These are phyloP conservation scores for Kodamaea derodonti DNA, from an alignment of 1,139 yeast species.

Conservation along the genomic window DNA sequence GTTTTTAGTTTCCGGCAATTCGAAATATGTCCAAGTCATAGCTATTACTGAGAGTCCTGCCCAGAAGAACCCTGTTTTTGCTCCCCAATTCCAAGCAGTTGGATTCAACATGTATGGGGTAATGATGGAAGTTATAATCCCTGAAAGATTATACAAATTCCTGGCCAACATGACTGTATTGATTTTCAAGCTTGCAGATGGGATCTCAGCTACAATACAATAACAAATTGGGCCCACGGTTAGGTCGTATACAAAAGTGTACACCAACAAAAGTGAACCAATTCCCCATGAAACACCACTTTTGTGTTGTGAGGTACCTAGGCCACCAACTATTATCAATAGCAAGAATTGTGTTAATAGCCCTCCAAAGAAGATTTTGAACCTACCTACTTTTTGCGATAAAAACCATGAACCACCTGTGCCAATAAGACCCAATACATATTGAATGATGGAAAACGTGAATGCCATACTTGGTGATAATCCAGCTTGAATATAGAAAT, in stretches of 20 bases:
- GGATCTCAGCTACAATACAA: constrained; percentile 55
- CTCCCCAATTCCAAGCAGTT: constrained; percentile 53
- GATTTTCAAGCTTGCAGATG: constrained; percentile 52
- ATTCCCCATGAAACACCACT: constrained; percentile 39
- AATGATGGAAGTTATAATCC: constrained; percentile 41
- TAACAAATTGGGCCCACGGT: constrained; percentile 59
- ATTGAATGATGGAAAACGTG: constrained; percentile 43
- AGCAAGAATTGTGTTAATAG: constrained; percentile 30
- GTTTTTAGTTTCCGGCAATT: constrained; percentile 56
- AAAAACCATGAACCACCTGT: constrained; percentile 51
- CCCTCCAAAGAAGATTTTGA: constrained; percentile 45
- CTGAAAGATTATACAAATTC: constrained; percentile 41
- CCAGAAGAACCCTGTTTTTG: constrained; percentile 58
- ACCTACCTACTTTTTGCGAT: constrained; percentile 46
- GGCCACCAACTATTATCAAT: constrained; percentile 43
- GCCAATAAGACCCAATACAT: constrained; percentile 48
- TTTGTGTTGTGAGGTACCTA: constrained; percentile 23
- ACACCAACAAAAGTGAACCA: constrained; percentile 46
- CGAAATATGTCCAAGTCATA: constrained; percentile 46
- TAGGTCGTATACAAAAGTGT: constrained; percentile 48
- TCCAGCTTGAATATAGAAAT: constrained; percentile 53
- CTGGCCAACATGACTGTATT: constrained; percentile 56
- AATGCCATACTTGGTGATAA: constrained; percentile 36
- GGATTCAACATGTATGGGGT: constrained; percentile 62
- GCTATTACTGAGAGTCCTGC: constrained; percentile 43